These are phyloP conservation scores for Oleoguttula mirabilis DNA, from an alignment of 495 filamentous ascomycete genomes.

Conservation along the genomic window DNA sequence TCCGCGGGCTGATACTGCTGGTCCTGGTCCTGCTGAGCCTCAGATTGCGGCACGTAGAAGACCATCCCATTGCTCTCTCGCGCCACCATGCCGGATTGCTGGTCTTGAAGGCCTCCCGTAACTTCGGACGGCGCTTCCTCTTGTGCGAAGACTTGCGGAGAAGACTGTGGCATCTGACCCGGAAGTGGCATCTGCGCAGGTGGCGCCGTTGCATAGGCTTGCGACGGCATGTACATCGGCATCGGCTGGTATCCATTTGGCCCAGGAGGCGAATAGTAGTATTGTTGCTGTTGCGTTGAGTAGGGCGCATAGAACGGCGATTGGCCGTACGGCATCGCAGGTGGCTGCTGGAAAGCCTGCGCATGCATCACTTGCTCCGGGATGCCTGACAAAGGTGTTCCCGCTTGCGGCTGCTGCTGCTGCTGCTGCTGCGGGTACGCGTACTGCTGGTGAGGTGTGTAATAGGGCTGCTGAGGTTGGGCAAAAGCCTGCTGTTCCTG, in stretches of 20 bases:
- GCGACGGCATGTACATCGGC: conserved; percentile 13
- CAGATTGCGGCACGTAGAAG: conserved; percentile 77
- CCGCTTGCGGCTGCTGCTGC: conserved; percentile 59
- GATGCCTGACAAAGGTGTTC: conserved; percentile 88
- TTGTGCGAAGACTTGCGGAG: too few relatives aligned
- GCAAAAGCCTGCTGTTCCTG: conserved; percentile 38
- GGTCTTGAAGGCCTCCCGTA: too few relatives aligned
- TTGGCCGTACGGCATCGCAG: conserved; percentile 20
- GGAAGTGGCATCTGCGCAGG: conserved; percentile 6
- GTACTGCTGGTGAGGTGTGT: conserved; percentile 51
- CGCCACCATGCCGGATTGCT: conserved; percentile 58
- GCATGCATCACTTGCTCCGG: conserved; percentile 91
- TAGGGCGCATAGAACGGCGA: conserved; percentile 51
- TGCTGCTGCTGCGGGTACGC: conserved; percentile 68
- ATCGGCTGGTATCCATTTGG: conserved; percentile 8
- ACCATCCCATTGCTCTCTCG: conserved; percentile 92
- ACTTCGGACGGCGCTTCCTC: not conserved
- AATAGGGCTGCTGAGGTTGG: conserved; percentile 34
- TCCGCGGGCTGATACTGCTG: conserved; percentile 17
- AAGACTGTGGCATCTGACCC: conserved; percentile 2
- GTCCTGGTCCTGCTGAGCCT: conserved; percentile 37
- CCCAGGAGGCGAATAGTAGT: conserved; percentile 30
- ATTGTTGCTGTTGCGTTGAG: conserved; percentile 35
- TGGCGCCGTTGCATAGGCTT: conserved; percentile 10
- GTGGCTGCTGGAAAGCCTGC: conserved; percentile 67